A percentile compares a stretch with the other conserved stretches of the same genome.
These are phyloP conservation scores for Musa acuminata DNA, from an alignment of 176 grass and related monocot species.

Conservation along the genomic window DNA sequence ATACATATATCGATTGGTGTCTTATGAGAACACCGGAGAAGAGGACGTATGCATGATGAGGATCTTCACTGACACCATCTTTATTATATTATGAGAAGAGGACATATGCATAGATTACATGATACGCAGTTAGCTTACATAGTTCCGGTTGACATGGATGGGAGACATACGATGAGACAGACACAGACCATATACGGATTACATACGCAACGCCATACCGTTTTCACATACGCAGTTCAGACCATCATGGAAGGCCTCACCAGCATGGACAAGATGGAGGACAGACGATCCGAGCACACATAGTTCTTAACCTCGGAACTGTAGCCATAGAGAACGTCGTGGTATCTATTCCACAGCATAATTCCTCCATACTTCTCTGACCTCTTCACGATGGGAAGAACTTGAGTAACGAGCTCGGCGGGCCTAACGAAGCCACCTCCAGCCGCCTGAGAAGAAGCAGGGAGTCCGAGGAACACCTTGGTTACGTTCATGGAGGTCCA, in stretches of 20 bases:
- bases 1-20: too few relatives aligned
- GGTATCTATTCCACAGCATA: constrained; percentile 56
- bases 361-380: constrained; percentile 42
- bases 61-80: too few relatives aligned
- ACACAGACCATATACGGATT: background rate
- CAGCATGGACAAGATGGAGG: too few relatives aligned
- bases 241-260: too few relatives aligned
- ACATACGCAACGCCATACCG: too few relatives aligned
- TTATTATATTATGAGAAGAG: too few relatives aligned
- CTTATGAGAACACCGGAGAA: too few relatives aligned
- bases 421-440: constrained; percentile 36
- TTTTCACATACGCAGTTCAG: background rate
- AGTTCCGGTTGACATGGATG: background rate
- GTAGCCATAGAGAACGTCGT: constrained; percentile 35
- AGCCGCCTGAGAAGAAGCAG: constrained; percentile 29
- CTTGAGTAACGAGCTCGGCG: constrained; percentile 15
- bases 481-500: constrained; percentile 36
- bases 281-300: background rate
- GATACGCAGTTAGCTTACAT: too few relatives aligned
- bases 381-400: constrained; percentile 28
- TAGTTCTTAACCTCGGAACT: constrained; percentile 23
- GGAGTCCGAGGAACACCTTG: constrained; percentile 50
- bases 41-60: too few relatives aligned
- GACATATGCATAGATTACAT: too few relatives aligned
- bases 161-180: background rate